Evolutionary conservation across 2,329 filamentous ascomycete species (phyloP).

Genomic region (Cladobotryum mycophilum): DNA sequence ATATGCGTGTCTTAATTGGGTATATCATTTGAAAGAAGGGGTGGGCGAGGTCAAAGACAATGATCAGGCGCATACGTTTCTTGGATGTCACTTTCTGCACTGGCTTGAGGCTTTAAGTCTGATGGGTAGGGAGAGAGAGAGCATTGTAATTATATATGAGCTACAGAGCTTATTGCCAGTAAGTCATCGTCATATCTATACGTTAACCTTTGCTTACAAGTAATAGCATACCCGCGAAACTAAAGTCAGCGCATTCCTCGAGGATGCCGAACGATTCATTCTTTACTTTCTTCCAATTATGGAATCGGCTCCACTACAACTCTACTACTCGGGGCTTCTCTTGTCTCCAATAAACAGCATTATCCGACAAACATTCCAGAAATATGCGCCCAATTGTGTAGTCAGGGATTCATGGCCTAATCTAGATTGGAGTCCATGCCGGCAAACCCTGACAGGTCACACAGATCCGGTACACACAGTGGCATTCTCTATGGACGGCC

Average conservation of each 20-base stretch:
- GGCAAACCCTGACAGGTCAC: neutral
- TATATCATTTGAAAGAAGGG: conserved; percentile 24
- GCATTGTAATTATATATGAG: conserved; percentile 7
- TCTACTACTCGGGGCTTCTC: conserved; percentile 19
- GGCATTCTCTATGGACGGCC: neutral
- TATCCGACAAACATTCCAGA: conserved; percentile 11
- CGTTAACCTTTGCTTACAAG: neutral
- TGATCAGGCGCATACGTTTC: conserved; percentile 21
- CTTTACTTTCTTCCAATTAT: conserved; percentile 6
- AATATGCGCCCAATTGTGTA: conserved; percentile 13
- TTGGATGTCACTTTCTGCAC: conserved; percentile 31
- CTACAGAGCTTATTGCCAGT: conserved; percentile 4
- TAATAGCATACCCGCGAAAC: neutral
- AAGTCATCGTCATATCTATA: neutral
- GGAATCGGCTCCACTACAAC: conserved; percentile 16
- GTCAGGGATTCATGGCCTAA: neutral
- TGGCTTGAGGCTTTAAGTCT: conserved; percentile 35
- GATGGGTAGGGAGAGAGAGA: conserved; percentile 18
- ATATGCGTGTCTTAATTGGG: conserved; percentile 35
- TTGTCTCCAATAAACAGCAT: conserved; percentile 19
- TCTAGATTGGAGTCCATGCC: neutral
- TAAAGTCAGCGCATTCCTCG: conserved; percentile 9
- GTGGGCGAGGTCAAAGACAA: conserved; percentile 21
- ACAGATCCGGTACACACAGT: neutral
- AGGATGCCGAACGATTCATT: conserved; percentile 16